Evolutionary conservation across 169 alveolate genomes (phyloP).

Genomic region (Plasmodium yoelii): DNA sequence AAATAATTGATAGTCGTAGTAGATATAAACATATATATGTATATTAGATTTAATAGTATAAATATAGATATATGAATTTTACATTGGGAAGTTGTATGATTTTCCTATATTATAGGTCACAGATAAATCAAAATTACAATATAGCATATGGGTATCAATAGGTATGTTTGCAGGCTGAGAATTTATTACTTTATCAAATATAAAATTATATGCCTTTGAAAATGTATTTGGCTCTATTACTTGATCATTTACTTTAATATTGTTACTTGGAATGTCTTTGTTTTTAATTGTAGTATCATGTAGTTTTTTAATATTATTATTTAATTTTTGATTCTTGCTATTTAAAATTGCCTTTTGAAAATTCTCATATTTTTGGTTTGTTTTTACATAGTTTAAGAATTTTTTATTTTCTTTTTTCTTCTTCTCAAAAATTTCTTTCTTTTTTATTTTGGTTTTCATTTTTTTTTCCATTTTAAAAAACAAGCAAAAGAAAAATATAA

Average conservation of each 20-base stretch:
- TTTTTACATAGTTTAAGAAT: slow-evolving; percentile 30
- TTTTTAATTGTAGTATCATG: slow-evolving; percentile 34
- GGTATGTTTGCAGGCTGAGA: slow-evolving; percentile 6
- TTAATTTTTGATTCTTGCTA: slow-evolving; percentile 38
- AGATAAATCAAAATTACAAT: slow-evolving; percentile 68
- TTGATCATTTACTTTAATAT: slow-evolving; percentile 16
- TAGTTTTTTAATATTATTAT: slow-evolving; percentile 40
- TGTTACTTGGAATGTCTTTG: slow-evolving; percentile 3
- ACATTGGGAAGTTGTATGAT: slow-evolving; percentile 46
- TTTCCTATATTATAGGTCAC: slow-evolving; percentile 35
- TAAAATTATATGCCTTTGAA: slow-evolving; percentile 63
- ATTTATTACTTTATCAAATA: slow-evolving; percentile 51
- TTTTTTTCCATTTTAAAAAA: neutral
- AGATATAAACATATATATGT: neutral
- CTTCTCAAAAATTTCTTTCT: slow-evolving; percentile 61
- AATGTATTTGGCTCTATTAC: slow-evolving; percentile 43
- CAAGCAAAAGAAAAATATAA: neutral
- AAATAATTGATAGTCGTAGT: neutral
- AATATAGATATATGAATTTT: slow-evolving; percentile 2
- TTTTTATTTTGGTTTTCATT: slow-evolving; percentile 52
- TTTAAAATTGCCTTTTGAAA: slow-evolving; percentile 66
- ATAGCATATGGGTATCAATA: slow-evolving; percentile 32
- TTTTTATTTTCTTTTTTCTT: slow-evolving; percentile 63
- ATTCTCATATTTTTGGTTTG: slow-evolving; percentile 68
- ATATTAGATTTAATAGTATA: neutral